Conservation (phyloP, 2,329 filamentous ascomycete species). For the Aspergillus sp. region DNA sequence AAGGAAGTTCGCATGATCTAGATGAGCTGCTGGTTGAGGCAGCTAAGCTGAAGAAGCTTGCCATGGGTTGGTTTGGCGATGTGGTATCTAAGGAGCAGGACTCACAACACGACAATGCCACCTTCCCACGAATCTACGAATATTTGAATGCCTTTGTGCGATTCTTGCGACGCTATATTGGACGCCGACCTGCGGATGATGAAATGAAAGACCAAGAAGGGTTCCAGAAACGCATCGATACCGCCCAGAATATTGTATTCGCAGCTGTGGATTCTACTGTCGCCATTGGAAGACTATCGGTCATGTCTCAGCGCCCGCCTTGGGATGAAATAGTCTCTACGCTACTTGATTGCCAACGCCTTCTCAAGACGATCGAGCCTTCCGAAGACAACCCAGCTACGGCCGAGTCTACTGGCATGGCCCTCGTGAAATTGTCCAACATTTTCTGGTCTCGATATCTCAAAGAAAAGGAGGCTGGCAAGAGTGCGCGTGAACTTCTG, state of each 20-base stretch:
- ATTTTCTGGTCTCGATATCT: conserved; percentile 49
- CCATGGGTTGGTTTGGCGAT: conserved; percentile 39
- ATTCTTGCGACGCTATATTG: conserved; percentile 44
- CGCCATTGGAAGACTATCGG: conserved; percentile 40
- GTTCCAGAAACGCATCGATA: conserved; percentile 31
- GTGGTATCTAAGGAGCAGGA: conserved; percentile 24
- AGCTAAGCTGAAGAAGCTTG: conserved; percentile 43
- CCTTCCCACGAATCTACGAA: conserved; percentile 30
- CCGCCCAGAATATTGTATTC: conserved; percentile 38
- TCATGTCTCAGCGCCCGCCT: conserved; percentile 35
- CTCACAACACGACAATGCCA: conserved; percentile 18
- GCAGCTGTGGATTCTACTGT: conserved; percentile 43
- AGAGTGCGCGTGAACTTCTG: conserved; percentile 35
- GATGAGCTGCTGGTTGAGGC: conserved; percentile 46
- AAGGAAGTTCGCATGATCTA: conserved; percentile 41
- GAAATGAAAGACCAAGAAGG: conserved; percentile 30
- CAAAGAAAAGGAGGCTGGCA: conserved; percentile 40
- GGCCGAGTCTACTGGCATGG: conserved; percentile 25
- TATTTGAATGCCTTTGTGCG: conserved; percentile 41
- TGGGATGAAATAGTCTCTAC: conserved; percentile 41
- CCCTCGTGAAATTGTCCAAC: conserved; percentile 45
- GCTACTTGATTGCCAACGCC: conserved; percentile 36
- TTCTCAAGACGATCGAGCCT: conserved; percentile 32
- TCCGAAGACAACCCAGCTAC: conserved; percentile 15
- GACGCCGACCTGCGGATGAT: conserved; percentile 28